Percentiles rank a stretch among this genome's conserved stretches.
Conservation (phyloP, 345 rosid species). For the Rhodomyrtus tomentosa region DNA sequence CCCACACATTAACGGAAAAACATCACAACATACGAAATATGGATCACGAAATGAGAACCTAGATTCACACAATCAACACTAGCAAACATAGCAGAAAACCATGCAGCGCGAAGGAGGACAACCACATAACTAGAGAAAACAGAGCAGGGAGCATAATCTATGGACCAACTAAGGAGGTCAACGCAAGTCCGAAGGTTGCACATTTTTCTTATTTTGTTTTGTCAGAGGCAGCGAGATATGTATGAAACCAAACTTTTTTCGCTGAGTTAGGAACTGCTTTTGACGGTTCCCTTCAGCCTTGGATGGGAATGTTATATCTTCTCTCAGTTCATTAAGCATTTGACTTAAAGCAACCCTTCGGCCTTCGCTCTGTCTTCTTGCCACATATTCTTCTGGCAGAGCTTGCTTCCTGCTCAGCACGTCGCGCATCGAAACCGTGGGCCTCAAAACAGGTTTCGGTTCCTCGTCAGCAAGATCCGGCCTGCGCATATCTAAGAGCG, state of each 20-base stretch:
- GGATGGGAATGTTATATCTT: conserved; percentile 37
- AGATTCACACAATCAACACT: neutral
- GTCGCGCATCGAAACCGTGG: conserved; percentile 88
- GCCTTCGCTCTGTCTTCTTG: conserved; percentile 30
- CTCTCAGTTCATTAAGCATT: conserved; percentile 76
- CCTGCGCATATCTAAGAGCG: conserved; percentile 22
- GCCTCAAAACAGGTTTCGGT: conserved; percentile 40
- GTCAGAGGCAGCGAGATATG: conserved; percentile 74
- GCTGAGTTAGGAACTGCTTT: conserved; percentile 39
- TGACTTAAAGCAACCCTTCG: conserved; percentile 72
- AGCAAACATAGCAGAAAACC: neutral
- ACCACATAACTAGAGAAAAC: neutral
- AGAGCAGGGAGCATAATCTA: neutral
- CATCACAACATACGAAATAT: neutral
- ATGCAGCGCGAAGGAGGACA: neutral
- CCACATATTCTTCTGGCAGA: conserved; percentile 26
- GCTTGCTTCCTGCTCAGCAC: conserved; percentile 79
- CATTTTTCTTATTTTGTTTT: conserved; percentile 64
- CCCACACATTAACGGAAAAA: neutral
- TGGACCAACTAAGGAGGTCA: neutral
- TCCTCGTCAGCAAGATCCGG: conserved; percentile 10
- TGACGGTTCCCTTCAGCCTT: conserved; percentile 22
- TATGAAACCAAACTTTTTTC: conserved; percentile 84
- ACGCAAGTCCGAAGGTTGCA: neutral
- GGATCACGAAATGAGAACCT: neutral